A percentile compares a stretch with the other conserved stretches of the same genome.
phyloP scores from a whole-genome alignment of 441 rosid genomes.

The Adansonia gregorii region DNA sequence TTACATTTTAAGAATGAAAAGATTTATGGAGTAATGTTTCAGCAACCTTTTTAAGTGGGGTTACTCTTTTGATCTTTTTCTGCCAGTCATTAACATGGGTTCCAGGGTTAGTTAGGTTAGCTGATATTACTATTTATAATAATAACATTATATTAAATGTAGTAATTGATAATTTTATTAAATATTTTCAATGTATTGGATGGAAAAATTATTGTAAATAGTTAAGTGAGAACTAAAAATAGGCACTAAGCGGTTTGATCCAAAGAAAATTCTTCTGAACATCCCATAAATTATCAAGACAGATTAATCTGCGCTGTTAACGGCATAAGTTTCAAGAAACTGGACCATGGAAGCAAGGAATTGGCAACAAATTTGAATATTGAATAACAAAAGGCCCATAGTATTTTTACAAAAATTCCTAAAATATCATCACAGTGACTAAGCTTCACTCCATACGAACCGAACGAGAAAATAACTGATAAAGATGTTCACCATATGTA shows the following conservation, averaged over 20 bases:
- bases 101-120: background rate
- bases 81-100: background rate
- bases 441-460: conserved; percentile 26
- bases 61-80: background rate
- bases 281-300: too few species aligned
- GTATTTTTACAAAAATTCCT: conserved; percentile 39
- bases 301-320: too few species aligned
- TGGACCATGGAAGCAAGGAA: background rate
- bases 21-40: background rate
- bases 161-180: too few species aligned
- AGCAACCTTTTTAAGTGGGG: background rate
- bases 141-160: too few species aligned
- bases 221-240: too few species aligned
- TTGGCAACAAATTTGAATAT: conserved; percentile 34
- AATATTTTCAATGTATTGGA: too few species aligned
- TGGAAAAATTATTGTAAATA: too few species aligned
- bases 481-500: conserved; percentile 27
- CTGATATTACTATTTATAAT: too few species aligned
- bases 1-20: background rate
- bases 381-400: conserved; percentile 3
- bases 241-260: too few species aligned
- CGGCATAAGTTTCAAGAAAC: background rate
- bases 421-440: conserved; percentile 17
- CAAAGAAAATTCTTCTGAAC: too few species aligned
- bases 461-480: conserved; percentile 8